Evolutionary conservation across 768 basidiomycete species (phyloP), one percentile per base, ranked within the genome.

Genomic region (Suillus lakei): DNA sequence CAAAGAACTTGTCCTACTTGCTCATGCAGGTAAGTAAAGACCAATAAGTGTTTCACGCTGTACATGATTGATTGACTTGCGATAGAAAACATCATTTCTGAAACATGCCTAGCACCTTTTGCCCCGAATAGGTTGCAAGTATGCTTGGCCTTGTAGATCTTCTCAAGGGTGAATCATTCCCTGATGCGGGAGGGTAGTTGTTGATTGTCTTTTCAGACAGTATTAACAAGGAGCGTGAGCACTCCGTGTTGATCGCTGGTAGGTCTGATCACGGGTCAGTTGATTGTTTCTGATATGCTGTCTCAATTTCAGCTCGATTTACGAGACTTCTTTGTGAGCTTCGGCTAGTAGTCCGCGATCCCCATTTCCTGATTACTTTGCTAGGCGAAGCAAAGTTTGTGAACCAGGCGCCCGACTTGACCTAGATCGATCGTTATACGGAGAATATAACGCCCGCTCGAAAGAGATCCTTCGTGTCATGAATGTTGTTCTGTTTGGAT

Each of bases 21-120:
- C 62, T 26, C 62, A 48, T n/a, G 54, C 58, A 32, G 66, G 65
- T 63, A 21, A 43, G 64, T 39, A 6, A 16, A 44, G 12, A 5
- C 26, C 2, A 10, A 26, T 21, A 38, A 23, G 26, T 26, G 10
- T 23, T 26, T 43, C 23, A 15, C 59, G 2, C 48, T 13, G 12
- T 50, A 28, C 48, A 23, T n/a, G n/a, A n/a, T n/a, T 5, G 48
- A 44, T 15, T 50, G 26, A 28, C 16, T 21, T 16, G 26, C 8
- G 12, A 23, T 28, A 85, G 83, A 84, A 70, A 61, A 69, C 3
- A 74, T 81, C 46, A 77, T 78, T 2, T 83, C 83, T 0, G 55
- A 68, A 1, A 78, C 73, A 28, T 82, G 80, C 2, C 81, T 81
- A 0, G 72, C 77, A 1, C 79, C 81, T 7, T 82, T 77, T 63